Conservation (phyloP, 83 land plant species). For the Isoetes engelmannii region DNA sequence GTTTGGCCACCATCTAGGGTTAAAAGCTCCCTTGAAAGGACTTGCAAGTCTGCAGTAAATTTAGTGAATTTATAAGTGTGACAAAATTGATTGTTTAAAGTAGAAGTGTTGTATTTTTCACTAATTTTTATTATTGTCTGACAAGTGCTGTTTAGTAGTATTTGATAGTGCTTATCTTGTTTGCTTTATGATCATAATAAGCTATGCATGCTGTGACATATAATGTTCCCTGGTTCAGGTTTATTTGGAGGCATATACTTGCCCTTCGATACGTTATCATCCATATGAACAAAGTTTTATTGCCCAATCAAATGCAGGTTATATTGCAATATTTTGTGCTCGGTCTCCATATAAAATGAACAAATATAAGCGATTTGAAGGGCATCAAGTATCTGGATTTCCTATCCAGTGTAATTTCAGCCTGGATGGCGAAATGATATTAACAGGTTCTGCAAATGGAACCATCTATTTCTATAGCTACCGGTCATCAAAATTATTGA, state of each 20-base stretch:
- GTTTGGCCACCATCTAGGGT: no score
- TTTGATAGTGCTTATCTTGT: no score
- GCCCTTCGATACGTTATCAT: conserved; percentile 69
- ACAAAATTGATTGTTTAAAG: no score
- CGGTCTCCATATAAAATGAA: conserved; percentile 71
- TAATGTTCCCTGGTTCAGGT: conserved; percentile 35
- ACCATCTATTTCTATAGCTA: conserved; percentile 55
- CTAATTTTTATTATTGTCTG: no score
- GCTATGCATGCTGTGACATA: no score
- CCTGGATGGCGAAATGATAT: conserved; percentile 52
- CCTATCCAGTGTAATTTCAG: conserved; percentile 80
- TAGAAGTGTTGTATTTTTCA: no score
- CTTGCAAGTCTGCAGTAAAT: no score
- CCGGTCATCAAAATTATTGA: conserved; percentile 46
- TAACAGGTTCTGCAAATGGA: conserved; percentile 82
- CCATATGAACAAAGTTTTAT: conserved; percentile 62
- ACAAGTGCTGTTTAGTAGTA: no score
- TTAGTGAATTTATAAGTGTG: no score
- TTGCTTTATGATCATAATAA: no score
- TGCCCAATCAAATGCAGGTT: conserved; percentile 82
- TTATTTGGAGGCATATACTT: conserved; percentile 83
- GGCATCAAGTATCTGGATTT: conserved; percentile 76
- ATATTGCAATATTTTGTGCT: conserved; percentile 80
- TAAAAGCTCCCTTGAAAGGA: no score
- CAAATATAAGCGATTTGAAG: conserved; percentile 69